Conservation (phyloP, 2,329 filamentous ascomycete genomes). For the Verticillium isaacii region DNA sequence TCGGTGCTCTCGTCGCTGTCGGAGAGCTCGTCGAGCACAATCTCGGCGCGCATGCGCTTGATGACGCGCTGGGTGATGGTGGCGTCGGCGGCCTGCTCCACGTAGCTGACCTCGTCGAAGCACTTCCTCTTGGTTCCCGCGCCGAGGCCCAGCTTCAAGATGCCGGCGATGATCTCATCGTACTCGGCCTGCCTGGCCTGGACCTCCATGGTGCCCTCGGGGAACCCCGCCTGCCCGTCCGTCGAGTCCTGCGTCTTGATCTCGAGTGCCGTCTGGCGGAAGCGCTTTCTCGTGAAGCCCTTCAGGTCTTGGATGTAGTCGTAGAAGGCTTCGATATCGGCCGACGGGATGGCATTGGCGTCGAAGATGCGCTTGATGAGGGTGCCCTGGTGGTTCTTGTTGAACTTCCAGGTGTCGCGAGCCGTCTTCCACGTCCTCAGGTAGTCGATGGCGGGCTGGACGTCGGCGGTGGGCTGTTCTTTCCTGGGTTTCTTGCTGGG, state of each 20-base stretch:
- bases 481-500: conserved; percentile 30
- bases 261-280: conserved; percentile 62
- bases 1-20: conserved; percentile 38
- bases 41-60: conserved; percentile 60
- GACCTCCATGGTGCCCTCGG: conserved; percentile 41
- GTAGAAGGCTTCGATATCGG: conserved; percentile 65
- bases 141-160: conserved; percentile 31
- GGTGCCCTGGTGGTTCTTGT: conserved; percentile 85
- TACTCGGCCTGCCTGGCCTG: conserved; percentile 52
- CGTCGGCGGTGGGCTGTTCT: conserved; percentile 35
- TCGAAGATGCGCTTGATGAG: conserved; percentile 81
- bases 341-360: conserved; percentile 62
- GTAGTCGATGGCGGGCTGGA: conserved; percentile 68
- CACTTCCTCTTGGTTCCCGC: conserved; percentile 40
- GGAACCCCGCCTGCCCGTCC: conserved; percentile 41
- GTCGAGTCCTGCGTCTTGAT: conserved; percentile 51
- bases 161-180: conserved; percentile 47
- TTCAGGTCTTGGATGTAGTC: conserved; percentile 77
- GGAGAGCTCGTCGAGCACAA: conserved; percentile 50
- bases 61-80: conserved; percentile 51
- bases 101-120: conserved; percentile 49
- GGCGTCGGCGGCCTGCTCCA: conserved; percentile 43
- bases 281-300: conserved; percentile 65
- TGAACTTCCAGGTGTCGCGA: conserved; percentile 83
- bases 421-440: conserved; percentile 69